A percentile compares a stretch with the other conserved stretches of the same genome.
Conservation (phyloP, 2,329 filamentous ascomycete genomes). For the Colletotrichum sp. region DNA sequence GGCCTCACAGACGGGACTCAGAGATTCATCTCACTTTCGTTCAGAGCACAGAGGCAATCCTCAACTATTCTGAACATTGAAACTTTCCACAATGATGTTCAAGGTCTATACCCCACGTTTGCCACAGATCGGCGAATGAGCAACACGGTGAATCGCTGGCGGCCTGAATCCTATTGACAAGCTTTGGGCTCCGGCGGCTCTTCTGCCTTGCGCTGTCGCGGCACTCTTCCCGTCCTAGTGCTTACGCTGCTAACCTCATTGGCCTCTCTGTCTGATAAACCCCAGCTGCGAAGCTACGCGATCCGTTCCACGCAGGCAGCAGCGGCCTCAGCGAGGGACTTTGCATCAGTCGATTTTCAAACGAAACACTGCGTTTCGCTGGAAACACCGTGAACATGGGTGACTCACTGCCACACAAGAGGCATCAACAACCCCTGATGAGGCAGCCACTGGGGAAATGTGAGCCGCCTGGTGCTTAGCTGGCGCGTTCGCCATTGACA, state of each 20-base stretch:
- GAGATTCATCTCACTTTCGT: not conserved
- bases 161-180: not conserved
- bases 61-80: not conserved
- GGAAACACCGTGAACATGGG: not conserved
- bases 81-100: not conserved
- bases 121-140: conserved; percentile 1
- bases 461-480: not conserved
- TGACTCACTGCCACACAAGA: conserved; percentile 5
- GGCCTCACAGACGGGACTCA: not conserved
- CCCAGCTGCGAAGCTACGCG: not conserved
- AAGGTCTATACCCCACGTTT: not conserved
- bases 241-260: not conserved
- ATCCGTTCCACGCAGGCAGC: conserved; percentile 1
- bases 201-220: not conserved
- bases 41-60: not conserved
- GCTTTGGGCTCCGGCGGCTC: not conserved
- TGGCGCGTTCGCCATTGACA: not conserved
- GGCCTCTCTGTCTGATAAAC: not conserved
- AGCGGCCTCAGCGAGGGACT: not conserved
- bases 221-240: not conserved
- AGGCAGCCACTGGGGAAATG: not conserved
- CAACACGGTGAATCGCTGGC: not conserved
- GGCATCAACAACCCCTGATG: not conserved
- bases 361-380: not conserved
- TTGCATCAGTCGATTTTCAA: not conserved